Conservation (phyloP, 2,329 filamentous ascomycete species). For the Pseudofabraea citricarpa region DNA sequence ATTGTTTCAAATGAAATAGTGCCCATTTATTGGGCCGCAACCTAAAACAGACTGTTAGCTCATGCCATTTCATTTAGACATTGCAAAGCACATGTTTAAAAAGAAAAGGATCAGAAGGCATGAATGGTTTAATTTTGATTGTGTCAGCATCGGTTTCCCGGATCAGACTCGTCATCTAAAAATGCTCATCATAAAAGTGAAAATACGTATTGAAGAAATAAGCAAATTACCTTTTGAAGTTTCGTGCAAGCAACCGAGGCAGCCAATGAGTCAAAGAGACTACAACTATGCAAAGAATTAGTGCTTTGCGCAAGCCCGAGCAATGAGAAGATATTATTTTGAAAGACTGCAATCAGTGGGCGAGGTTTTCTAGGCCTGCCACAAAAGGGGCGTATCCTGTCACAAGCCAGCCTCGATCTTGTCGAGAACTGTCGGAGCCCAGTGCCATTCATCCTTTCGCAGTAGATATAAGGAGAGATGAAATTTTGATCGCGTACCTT, state of each 20-base stretch:
- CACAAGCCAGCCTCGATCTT: conserved; percentile 46
- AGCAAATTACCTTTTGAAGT: conserved; percentile 2
- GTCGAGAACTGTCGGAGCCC: conserved; percentile 74
- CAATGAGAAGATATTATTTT: no score
- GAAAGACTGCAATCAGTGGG: conserved; percentile 71
- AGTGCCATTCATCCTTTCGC: conserved; percentile 86
- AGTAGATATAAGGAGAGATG: conserved; percentile 10
- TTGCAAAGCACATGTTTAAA: conserved; percentile 6
- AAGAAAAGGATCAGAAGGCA: conserved; percentile 50
- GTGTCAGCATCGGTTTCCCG: conserved; percentile 69
- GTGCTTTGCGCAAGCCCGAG: no score
- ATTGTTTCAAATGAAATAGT: no score
- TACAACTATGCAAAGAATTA: no score
- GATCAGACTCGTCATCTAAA: conserved; percentile 76
- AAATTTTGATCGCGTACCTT: conserved; percentile 2
- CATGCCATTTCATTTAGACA: conserved; percentile 4
- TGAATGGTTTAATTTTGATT: conserved; percentile 67
- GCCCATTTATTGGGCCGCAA: no score
- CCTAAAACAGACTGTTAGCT: conserved; percentile 11
- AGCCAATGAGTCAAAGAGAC: no score
- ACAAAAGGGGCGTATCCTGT: conserved; percentile 79
- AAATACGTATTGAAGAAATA: conserved; percentile 9
- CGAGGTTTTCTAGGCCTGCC: conserved; percentile 99
- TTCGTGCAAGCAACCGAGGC: neutral
- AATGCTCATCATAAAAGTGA: conserved; percentile 41